These are phyloP conservation scores for Globisporangium heterothallicum DNA, from an alignment of 352 stramenopile species.

Conservation along the genomic window DNA sequence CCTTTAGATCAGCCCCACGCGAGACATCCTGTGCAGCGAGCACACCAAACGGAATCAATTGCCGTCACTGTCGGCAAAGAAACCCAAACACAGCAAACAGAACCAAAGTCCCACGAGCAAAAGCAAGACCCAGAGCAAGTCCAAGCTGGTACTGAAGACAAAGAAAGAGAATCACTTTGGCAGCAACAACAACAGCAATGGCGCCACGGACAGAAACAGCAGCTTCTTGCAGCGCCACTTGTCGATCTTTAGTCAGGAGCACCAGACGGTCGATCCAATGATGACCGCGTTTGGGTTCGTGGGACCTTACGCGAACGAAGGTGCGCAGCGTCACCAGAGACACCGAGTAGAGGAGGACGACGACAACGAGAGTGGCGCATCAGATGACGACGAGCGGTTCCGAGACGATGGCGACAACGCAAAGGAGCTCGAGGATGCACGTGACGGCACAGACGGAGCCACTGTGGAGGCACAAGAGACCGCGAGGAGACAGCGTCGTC, in stretches of 20 bases:
- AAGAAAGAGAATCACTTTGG: not conserved
- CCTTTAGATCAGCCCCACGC: slow-evolving; percentile 34
- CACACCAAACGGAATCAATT: slow-evolving; percentile 49
- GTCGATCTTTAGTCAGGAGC: slow-evolving; percentile 10
- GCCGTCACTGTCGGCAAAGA: too few relatives aligned
- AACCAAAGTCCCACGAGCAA: slow-evolving; percentile 12
- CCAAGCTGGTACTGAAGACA: too few relatives aligned
- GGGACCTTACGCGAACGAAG: slow-evolving; percentile 16
- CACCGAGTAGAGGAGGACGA: slow-evolving; percentile 2
- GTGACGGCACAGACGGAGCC: too few relatives aligned
- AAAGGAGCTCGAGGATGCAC: not conserved
- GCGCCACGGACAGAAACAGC: not conserved
- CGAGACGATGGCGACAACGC: not conserved
- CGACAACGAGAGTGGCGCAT: not conserved
- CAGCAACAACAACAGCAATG: slow-evolving; percentile 11
- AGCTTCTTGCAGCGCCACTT: slow-evolving; percentile 3
- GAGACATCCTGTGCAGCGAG: slow-evolving; percentile 41
- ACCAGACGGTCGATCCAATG: slow-evolving; percentile 18
- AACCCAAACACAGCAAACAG: not conserved
- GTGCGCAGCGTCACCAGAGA: not conserved
- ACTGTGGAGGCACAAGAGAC: too few relatives aligned
- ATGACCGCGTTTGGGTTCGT: slow-evolving; percentile 19
- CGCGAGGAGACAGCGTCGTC: too few relatives aligned
- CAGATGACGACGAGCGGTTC: slow-evolving; percentile 2
- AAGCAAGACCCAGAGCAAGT: not conserved